phyloP scores from a whole-genome alignment of 176 grass and related monocot genomes.

The Paspalum notatum region DNA sequence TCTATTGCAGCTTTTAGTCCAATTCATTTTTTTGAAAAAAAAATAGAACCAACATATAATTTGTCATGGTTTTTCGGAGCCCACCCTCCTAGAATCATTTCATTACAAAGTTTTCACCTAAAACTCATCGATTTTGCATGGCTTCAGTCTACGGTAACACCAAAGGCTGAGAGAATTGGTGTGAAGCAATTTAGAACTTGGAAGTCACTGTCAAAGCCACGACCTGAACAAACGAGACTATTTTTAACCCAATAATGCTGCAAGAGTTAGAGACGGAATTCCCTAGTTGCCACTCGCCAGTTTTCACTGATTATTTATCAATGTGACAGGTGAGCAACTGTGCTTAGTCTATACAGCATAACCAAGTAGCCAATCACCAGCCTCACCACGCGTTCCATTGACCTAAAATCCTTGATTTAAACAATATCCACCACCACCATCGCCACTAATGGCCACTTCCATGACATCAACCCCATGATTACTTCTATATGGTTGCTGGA shows the following conservation, averaged over 20 bases:
- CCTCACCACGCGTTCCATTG: slow-evolving; percentile 22
- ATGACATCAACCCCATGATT: slow-evolving; percentile 39
- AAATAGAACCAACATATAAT: not conserved
- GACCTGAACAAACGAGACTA: slow-evolving; percentile 6
- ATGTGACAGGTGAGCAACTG: not conserved
- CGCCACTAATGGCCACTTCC: slow-evolving; percentile 40
- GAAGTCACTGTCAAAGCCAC: slow-evolving; percentile 40
- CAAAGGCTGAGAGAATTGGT: slow-evolving; percentile 11
- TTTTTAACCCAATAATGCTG: slow-evolving; percentile 26
- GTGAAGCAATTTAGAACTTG: slow-evolving; percentile 27
- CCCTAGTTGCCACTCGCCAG: not conserved
- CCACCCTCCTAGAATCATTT: not conserved
- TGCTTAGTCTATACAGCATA: slow-evolving; percentile 33
- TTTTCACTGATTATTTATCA: slow-evolving; percentile 27
- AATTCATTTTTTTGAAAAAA: not conserved
- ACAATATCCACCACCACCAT: slow-evolving; percentile 32
- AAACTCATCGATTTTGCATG: not conserved
- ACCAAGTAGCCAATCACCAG: slow-evolving; percentile 37
- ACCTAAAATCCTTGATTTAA: slow-evolving; percentile 50
- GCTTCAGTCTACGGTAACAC: slow-evolving; percentile 6
- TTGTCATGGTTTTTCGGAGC: too few relatives aligned
- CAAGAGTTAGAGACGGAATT: slow-evolving; percentile 37
- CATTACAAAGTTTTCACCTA: not conserved
- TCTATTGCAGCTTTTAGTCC: not conserved
- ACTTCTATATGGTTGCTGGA: slow-evolving; percentile 22